Base-by-base conservation (phyloP, 352 stramenopile species). In the Pythium myriotylum region DNA sequence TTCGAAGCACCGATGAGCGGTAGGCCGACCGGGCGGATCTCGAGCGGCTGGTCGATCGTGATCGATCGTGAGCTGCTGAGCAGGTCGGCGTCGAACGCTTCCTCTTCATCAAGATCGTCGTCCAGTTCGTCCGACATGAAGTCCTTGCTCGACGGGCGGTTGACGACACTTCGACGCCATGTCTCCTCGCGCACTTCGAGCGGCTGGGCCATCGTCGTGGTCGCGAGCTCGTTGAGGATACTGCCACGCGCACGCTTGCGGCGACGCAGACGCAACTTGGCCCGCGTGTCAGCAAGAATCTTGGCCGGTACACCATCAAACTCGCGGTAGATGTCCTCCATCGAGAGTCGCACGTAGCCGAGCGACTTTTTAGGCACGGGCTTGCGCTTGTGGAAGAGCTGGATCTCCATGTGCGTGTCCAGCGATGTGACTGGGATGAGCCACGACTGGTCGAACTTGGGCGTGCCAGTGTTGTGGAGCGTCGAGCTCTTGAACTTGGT, bases 381-480 rank as follows among this genome's bases (percentile, higher is more conserved):
- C 67, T 92, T 92, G 32, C 86, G 84, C 63, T 95, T 95, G 67
- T 95, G 86, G 49, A 79, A 85, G 9, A 95, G 79, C 50, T 84
- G 78, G 6, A 95, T 62, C 37, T 94, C 83, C n/a, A 95, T 74
- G 23, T 84, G 80, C 60, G 86, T 94, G 51, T 94, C 81, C 24
- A 82, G 45, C 33, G 81, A 92, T 27, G 73, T 70, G 45, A 95
- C 79, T 42, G 78, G 62, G 22, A 95, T 70, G 24, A 95, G 71
- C 81, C 86, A 93, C 51, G 86, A 95, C 69, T 95, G 83, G 60
- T 95, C 73, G 60, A 89, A 93, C 62, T 82, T 88, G 9, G 86
- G 84, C 24, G 73, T 79, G 19, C 67, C 68, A 29, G 81, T 90
- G 69, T 80, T 74, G 43, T 71, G 76, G 39, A 79, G 65, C 19